A percentile compares a stretch with the other conserved stretches of the same genome.
Conservation (phyloP, 192 early-diverging fungal species). For the Obelidium mucronatum region DNA sequence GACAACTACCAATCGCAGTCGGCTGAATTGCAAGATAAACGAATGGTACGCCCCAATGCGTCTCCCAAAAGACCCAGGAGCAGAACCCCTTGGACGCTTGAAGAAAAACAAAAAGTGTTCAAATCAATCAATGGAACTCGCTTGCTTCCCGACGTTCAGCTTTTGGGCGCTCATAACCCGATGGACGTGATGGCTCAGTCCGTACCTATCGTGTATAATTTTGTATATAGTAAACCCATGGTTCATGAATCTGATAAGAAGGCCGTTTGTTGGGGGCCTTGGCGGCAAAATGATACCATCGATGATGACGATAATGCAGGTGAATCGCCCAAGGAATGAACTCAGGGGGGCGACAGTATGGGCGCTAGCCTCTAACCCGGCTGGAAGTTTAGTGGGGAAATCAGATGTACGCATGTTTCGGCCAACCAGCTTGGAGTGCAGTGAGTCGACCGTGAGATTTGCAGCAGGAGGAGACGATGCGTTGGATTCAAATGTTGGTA, state of each 20-base stretch:
- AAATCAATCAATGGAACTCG: no score
- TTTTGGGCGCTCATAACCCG: no score
- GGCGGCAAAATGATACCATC: neutral
- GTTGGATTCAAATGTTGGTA: neutral
- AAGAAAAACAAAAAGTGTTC: no score
- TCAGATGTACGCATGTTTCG: slow-evolving; percentile 3
- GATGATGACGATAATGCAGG: neutral
- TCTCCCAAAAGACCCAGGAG: no score
- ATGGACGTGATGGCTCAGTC: no score
- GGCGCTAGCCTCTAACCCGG: neutral
- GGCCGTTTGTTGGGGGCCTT: slow-evolving; percentile 25
- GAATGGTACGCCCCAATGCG: no score
- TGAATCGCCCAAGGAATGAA: neutral
- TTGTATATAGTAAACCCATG: neutral
- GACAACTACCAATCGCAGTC: no score
- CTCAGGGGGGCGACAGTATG: slow-evolving; percentile 8
- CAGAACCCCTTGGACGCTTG: no score
- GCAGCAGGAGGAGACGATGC: neutral
- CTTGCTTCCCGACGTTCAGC: no score
- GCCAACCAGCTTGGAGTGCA: neutral
- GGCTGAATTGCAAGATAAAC: no score
- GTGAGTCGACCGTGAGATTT: neutral
- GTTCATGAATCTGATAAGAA: neutral
- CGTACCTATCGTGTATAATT: slow-evolving; percentile 13
- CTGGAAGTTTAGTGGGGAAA: slow-evolving; percentile 22